Base-by-base conservation (phyloP, 495 filamentous ascomycete species). In the Choiromyces venosus region DNA sequence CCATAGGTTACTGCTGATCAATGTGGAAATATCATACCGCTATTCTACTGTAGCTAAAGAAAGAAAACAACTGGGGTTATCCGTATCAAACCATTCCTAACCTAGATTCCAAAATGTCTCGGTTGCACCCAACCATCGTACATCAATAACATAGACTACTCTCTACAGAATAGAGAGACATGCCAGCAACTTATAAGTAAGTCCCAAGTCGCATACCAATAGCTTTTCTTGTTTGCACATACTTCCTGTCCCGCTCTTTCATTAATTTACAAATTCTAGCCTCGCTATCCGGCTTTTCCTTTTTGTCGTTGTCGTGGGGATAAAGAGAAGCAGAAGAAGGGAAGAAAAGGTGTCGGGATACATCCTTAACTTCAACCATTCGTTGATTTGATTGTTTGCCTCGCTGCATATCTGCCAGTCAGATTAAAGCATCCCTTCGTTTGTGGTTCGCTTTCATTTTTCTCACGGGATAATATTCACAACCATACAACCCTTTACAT, bases 381-480 rank as follows among this genome's bases (percentile, higher is more conserved):
- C 52, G 25, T 14, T 61, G 52, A 61, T 56, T 56, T 56, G n/a
- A 0, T 61, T 29, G 52, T 61, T 61, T 33, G 52, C 52, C 39
- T 46, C 52, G 73, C 67, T 56, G 39, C 73, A 37, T 67, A 71
- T 65, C 74, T 69, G 69, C 69, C 75, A 73, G 65, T 73, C 75
- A 77, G 74, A 72, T 68, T 66, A 18, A 29, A 36, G 42, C 44
- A n/a, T 56, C 37, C 46, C 19, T 70, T 69, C 69, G 46, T 44
- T 64, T 74, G 73, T 71, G 70, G 37, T 66, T 52, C 66, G 14
- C 25, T 74, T 69, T 76, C 68, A 73, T 39, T 37, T 70, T 40
- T 75, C 68, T 67, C 37, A 6, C 69, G 37, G 68, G 68, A 73
- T 68, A 71, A 35, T 42, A 37, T 37, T 39, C 38, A 29, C 25